phyloP scores from a whole-genome alignment of 2,329 filamentous ascomycete species.

The Fonsecaea multimorphosa region DNA sequence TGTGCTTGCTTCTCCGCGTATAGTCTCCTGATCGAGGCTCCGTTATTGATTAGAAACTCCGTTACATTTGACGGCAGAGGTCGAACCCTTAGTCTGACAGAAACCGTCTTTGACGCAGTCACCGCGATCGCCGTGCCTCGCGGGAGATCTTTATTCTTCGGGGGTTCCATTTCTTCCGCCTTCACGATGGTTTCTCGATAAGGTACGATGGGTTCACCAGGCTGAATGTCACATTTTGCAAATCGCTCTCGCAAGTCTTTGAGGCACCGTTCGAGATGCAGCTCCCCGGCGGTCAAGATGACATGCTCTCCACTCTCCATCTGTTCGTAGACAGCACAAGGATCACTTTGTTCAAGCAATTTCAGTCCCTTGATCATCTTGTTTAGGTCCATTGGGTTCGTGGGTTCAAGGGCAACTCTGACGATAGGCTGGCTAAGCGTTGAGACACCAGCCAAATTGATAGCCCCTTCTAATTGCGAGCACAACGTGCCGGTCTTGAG shows the following conservation, averaged over 20 bases:
- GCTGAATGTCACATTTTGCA: slow-evolving; percentile 91
- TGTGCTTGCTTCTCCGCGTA: slow-evolving; percentile 72
- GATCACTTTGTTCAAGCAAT: slow-evolving; percentile 90
- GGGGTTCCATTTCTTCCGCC: slow-evolving; percentile 88
- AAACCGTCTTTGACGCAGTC: slow-evolving; percentile 86
- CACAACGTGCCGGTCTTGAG: slow-evolving; percentile 94
- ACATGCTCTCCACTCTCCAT: slow-evolving; percentile 94
- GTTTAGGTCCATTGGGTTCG: slow-evolving; percentile 85
- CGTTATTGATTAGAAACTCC: slow-evolving; percentile 82
- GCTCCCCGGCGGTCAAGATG: slow-evolving; percentile 87
- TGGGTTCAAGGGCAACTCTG: slow-evolving; percentile 91
- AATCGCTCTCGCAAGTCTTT: slow-evolving; percentile 93
- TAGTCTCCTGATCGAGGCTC: slow-evolving; percentile 76
- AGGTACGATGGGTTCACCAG: slow-evolving; percentile 90
- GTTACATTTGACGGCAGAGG: slow-evolving; percentile 80
- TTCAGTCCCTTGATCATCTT: slow-evolving; percentile 92
- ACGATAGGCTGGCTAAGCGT: slow-evolving; percentile 89
- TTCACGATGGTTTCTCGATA: slow-evolving; percentile 91
- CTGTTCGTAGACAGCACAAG: slow-evolving; percentile 94
- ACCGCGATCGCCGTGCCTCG: slow-evolving; percentile 77
- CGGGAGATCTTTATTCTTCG: slow-evolving; percentile 82
- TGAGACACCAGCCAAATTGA: slow-evolving; percentile 86
- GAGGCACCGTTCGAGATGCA: slow-evolving; percentile 91
- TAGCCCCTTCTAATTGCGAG: slow-evolving; percentile 80
- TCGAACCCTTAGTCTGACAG: slow-evolving; percentile 74